Percentiles rank a stretch among this genome's conserved stretches.
phyloP scores from a whole-genome alignment of 345 rosid species.

The Citrus sinensis region DNA sequence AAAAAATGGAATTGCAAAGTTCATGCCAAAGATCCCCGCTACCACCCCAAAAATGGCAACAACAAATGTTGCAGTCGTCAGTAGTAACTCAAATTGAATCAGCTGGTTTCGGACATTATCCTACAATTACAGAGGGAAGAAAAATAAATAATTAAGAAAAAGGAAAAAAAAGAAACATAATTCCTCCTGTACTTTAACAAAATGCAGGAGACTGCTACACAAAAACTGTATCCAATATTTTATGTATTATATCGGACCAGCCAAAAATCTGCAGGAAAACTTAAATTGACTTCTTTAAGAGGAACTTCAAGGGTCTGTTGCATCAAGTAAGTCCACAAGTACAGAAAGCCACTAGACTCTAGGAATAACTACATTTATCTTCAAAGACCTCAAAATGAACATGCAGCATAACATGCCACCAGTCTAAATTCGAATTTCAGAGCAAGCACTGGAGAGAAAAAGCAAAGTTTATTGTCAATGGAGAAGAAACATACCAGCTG shows the following conservation, averaged over 20 bases:
- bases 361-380: neutral
- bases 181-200: neutral
- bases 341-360: neutral
- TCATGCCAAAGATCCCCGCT: conserved; percentile 97
- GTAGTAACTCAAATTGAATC: conserved; percentile 90
- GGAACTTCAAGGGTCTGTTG: neutral
- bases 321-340: neutral
- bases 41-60: conserved; percentile 97
- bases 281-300: neutral
- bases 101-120: conserved; percentile 96
- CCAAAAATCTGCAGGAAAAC: neutral
- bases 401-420: neutral
- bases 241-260: neutral
- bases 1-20: conserved; percentile 66
- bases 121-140: conserved; percentile 32
- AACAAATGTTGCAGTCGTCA: conserved; percentile 90
- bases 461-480: neutral
- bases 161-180: neutral
- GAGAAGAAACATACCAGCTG: conserved; percentile 57
- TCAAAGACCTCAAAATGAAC: neutral
- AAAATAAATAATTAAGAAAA: no score
- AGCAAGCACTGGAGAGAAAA: neutral
- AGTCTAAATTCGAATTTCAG: neutral
- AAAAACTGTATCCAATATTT: neutral
- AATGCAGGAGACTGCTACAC: neutral